Base-by-base conservation (phyloP, 441 rosid genomes). In the Mallotus japonicus region DNA sequence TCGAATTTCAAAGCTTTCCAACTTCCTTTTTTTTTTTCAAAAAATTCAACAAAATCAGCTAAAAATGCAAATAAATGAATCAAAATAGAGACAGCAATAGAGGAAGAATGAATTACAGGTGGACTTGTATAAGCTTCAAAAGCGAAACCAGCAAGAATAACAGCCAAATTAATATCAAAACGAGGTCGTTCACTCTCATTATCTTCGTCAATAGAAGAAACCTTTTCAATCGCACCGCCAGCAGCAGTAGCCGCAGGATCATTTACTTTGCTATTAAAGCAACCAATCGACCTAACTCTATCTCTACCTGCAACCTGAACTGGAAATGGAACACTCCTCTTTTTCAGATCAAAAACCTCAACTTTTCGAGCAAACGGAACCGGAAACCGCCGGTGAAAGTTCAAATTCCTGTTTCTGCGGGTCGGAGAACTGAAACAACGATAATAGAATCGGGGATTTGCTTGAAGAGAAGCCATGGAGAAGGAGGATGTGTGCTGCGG, bases 81-180 rank as follows among this genome's bases (percentile, higher is more conserved):
- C 15, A 13, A 69, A 46, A 42, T 19, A n/a, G 37, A 59, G 50
- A 6, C 5, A 63, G 28, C 60, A 1, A 13, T 0, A 67, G 20
- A 44, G 49, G 62, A 15, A 15, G 32, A 51, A 50, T 2, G 58
- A 65, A 44, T 80, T 81, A 92, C 98, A 32, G 95, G 87, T 37
- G 96, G 91, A 16, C 73, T 86, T 15, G 89, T 85, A 72, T 92
- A 91, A 3, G 97, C 86, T 81, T 92, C 99, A 77, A 92, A 95
- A 28, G 98, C 92, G 71, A 95, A 95, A 71, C 99, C 98, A 55
- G 98, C 98, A 24, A 95, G 96, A 72, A 95, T 83, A 51, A 95
- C 97, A 14, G 97, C 97, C 55, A 92, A 92, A 83, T 92, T 95
- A 78, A 92, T 88, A 77, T 95, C 95, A 66, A 95, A 92, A 40